Evolutionary conservation across 2,329 filamentous ascomycete species (phyloP).

Genomic region (Botrytis sinoallii): DNA sequence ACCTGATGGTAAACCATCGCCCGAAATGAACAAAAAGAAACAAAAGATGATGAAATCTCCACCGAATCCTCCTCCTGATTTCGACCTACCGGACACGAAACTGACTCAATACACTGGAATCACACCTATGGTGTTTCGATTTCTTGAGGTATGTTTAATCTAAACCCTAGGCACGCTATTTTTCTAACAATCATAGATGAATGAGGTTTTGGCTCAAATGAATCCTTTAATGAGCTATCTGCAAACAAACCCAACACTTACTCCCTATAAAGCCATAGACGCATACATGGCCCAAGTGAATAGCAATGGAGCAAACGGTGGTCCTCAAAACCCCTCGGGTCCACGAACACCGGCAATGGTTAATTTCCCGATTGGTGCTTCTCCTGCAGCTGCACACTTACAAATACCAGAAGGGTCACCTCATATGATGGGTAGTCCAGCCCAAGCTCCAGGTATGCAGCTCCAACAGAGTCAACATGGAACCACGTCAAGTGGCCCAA

Average conservation of each 20-base stretch:
- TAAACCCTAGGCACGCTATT: neutral
- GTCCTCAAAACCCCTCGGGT: constrained; percentile 28
- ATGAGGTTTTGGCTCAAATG: constrained; percentile 66
- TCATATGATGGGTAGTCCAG: constrained; percentile 56
- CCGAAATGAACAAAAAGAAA: constrained; percentile 69
- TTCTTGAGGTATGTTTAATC: constrained; percentile 53
- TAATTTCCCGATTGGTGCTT: constrained; percentile 55
- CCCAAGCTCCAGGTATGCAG: constrained; percentile 62
- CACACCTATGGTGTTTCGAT: constrained; percentile 59
- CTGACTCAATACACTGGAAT: constrained; percentile 57
- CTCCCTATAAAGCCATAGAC: constrained; percentile 57
- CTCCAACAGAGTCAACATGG: constrained; percentile 67
- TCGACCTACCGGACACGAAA: constrained; percentile 57
- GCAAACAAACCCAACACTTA: constrained; percentile 51
- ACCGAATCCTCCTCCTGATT: constrained; percentile 55
- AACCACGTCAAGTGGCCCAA: constrained; percentile 62
- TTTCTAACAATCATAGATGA: constrained; percentile 43
- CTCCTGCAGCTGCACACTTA: constrained; percentile 58
- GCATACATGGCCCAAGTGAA: constrained; percentile 53
- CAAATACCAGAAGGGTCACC: constrained; percentile 59
- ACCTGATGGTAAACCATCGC: constrained; percentile 55
- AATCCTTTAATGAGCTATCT: constrained; percentile 59
- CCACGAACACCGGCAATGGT: constrained; percentile 36
- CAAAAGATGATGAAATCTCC: constrained; percentile 58
- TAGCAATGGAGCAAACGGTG: constrained; percentile 23